phyloP scores from a whole-genome alignment of 345 rosid genomes.

The Sisymbrium altissimum region DNA sequence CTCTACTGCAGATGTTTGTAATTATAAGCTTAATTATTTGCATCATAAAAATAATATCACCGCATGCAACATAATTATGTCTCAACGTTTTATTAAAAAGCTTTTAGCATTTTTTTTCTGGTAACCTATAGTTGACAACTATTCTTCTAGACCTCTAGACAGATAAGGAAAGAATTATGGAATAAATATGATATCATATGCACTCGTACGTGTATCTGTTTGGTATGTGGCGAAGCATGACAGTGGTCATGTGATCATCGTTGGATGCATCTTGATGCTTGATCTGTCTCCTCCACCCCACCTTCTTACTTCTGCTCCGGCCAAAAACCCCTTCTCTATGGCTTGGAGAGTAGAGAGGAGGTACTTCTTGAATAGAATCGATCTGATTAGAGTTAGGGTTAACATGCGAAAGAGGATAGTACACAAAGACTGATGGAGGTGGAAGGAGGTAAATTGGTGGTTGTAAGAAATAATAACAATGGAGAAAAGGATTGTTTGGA shows the following conservation, averaged over 20 bases:
- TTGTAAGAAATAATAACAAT: neutral
- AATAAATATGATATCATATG: neutral
- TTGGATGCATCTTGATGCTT: neutral
- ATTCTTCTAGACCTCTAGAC: too few species aligned
- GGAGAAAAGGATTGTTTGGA: neutral
- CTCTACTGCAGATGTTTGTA: conserved; percentile 37
- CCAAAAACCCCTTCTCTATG: neutral
- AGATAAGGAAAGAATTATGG: neutral
- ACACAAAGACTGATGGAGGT: neutral
- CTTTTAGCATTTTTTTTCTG: neutral
- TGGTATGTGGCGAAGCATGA: conserved; percentile 75
- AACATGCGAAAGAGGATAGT: neutral
- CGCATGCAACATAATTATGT: neutral
- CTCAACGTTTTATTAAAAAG: neutral
- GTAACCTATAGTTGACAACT: neutral
- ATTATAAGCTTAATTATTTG: neutral
- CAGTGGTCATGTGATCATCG: conserved; percentile 36
- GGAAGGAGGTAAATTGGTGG: neutral
- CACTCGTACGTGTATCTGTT: conserved; percentile 56
- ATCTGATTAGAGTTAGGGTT: neutral
- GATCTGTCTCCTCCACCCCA: neutral
- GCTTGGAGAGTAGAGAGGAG: neutral
- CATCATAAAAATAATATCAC: neutral
- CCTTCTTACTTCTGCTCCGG: neutral
- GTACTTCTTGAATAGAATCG: neutral